These are phyloP conservation scores for Lachnellula cervina DNA, from an alignment of 2,329 filamentous ascomycete genomes.

Conservation along the genomic window DNA sequence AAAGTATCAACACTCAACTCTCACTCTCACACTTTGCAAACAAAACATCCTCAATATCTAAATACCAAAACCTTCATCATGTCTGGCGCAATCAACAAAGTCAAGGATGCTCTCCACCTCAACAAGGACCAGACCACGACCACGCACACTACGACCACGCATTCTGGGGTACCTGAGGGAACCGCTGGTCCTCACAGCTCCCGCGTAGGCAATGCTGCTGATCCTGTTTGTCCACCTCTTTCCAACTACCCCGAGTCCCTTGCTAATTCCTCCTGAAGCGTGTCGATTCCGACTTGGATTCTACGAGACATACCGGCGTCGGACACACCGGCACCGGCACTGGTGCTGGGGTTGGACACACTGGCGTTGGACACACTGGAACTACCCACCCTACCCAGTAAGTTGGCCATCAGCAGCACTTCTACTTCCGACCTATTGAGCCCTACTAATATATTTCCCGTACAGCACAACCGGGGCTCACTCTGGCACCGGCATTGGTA, in stretches of 20 bases:
- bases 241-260: constrained; percentile 40
- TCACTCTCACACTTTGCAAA: background rate
- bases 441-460: no score
- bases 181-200: constrained; percentile 21
- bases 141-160: constrained; percentile 2
- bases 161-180: constrained; percentile 9
- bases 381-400: constrained; percentile 4
- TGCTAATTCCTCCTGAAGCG: background rate
- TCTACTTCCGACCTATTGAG: background rate
- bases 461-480: constrained; percentile 37
- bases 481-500: background rate
- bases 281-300: background rate
- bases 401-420: background rate
- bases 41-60: background rate
- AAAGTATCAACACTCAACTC: background rate
- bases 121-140: constrained; percentile 23
- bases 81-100: constrained; percentile 42
- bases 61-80: constrained; percentile 31
- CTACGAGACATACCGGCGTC: constrained; percentile 2
- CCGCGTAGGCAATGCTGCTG: constrained; percentile 40
- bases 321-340: constrained; percentile 3
- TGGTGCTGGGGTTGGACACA: background rate
- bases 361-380: constrained; percentile 2
- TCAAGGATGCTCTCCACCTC: constrained; percentile 40
- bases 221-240: constrained; percentile 35